Conservation (phyloP, 768 basidiomycete genomes). For the Cyclocybe aegerita region DNA sequence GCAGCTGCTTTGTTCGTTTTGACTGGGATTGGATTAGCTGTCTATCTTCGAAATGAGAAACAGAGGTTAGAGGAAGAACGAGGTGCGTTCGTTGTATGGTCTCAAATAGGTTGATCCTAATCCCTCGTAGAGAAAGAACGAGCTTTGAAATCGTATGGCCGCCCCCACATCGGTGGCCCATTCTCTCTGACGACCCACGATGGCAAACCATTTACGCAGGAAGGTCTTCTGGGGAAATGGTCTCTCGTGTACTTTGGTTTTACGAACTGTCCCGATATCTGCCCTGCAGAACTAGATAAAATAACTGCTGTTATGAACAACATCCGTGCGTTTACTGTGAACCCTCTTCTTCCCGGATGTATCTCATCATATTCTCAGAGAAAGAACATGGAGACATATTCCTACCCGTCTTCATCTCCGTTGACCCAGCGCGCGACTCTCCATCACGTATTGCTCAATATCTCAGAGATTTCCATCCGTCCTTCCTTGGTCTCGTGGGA, state of each 20-base stretch:
- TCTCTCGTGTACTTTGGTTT: constrained; percentile 97
- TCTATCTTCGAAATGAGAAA: constrained; percentile 91
- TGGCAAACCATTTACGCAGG: constrained; percentile 73
- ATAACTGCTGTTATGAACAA: constrained; percentile 73
- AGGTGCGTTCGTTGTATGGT: constrained; percentile 45
- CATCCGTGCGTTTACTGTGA: constrained; percentile 54
- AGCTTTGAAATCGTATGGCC: constrained; percentile 71
- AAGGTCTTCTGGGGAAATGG: constrained; percentile 88
- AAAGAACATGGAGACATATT: constrained; percentile 69
- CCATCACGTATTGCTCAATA: constrained; percentile 60
- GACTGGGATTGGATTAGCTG: constrained; percentile 78
- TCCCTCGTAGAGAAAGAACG: constrained; percentile 67
- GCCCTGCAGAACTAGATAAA: constrained; percentile 97
- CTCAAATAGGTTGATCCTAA: not conserved
- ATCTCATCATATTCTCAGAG: constrained; percentile 41
- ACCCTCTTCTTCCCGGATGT: not conserved
- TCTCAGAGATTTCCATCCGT: constrained; percentile 86
- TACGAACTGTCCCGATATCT: constrained; percentile 99
- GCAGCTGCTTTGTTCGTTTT: constrained; percentile 83
- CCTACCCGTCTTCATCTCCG: constrained; percentile 92
- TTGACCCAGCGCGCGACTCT: constrained; percentile 92
- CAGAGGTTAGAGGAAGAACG: constrained; percentile 70
- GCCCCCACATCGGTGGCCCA: constrained; percentile 89
- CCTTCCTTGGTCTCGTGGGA: constrained; percentile 86
- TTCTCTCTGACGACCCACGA: constrained; percentile 74